These are phyloP conservation scores for Colletotrichum incanum DNA, from an alignment of 2,329 filamentous ascomycete genomes.

Conservation along the genomic window DNA sequence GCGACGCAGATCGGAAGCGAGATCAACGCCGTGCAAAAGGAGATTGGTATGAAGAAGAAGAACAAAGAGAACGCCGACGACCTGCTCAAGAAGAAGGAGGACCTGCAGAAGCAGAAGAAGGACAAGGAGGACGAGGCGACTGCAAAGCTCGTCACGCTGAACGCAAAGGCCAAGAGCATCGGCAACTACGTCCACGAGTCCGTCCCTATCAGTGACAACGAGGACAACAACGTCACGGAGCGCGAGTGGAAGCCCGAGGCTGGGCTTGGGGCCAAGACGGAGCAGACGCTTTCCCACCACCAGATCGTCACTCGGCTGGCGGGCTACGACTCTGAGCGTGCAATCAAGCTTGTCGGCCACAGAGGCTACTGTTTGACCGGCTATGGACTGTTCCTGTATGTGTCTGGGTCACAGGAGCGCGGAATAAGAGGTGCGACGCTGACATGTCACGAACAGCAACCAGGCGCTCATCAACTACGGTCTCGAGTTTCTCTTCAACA, in stretches of 20 bases:
- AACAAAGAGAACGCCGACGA: conserved; percentile 90
- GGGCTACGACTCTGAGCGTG: conserved; percentile 93
- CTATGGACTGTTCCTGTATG: conserved; percentile 84
- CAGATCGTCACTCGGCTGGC: conserved; percentile 91
- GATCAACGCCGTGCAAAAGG: conserved; percentile 92
- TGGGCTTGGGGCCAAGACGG: conserved; percentile 77
- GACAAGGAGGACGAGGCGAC: conserved; percentile 80
- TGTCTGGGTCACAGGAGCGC: neutral
- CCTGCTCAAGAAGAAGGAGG: conserved; percentile 82
- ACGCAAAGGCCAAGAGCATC: conserved; percentile 85
- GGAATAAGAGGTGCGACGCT: conserved; percentile 28
- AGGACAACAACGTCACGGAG: conserved; percentile 85
- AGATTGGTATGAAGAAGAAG: conserved; percentile 94
- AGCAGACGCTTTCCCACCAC: conserved; percentile 87
- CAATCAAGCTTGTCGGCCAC: conserved; percentile 94
- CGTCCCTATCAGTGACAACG: conserved; percentile 86
- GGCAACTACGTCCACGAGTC: conserved; percentile 94
- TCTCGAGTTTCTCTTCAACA: conserved; percentile 86
- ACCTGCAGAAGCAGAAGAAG: conserved; percentile 87
- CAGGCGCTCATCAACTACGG: conserved; percentile 96
- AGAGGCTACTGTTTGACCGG: conserved; percentile 92
- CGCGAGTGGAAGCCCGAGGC: conserved; percentile 87
- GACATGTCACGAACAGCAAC: conserved; percentile 63
- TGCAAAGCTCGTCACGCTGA: conserved; percentile 75
- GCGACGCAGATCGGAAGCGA: conserved; percentile 85